Percentiles rank a stretch among this genome's conserved stretches.
These are phyloP conservation scores for Ambrosia artemisiifolia DNA, from an alignment of 129 eudicot genomes.

Conservation along the genomic window DNA sequence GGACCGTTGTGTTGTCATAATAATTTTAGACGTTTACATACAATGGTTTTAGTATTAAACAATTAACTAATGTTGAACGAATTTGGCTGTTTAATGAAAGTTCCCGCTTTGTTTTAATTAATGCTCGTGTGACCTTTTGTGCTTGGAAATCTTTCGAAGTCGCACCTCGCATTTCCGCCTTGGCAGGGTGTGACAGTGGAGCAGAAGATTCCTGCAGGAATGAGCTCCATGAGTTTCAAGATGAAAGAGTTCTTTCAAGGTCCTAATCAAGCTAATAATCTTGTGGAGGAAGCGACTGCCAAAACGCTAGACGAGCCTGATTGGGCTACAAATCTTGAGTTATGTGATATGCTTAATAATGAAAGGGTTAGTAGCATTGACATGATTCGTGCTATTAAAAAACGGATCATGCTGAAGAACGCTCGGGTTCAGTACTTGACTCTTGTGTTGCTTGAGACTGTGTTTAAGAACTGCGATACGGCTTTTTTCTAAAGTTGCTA, in stretches of 20 bases:
- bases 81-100: too few species aligned
- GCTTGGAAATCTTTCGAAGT: too few species aligned
- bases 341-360: conserved; percentile 79
- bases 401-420: conserved; percentile 64
- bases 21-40: too few species aligned
- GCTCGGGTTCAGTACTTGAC: conserved; percentile 85
- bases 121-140: too few species aligned
- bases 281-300: conserved; percentile 93
- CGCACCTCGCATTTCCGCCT: too few species aligned
- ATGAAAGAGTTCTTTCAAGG: conserved; percentile 95
- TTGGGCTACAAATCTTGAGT: conserved; percentile 77
- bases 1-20: too few species aligned
- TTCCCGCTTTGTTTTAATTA: too few species aligned
- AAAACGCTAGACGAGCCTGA: conserved; percentile 83
- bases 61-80: too few species aligned
- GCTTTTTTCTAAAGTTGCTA: conserved; percentile 94
- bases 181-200: too few species aligned
- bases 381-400: conserved; percentile 77
- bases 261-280: conserved; percentile 72
- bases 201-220: conserved; percentile 71
- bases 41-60: too few species aligned
- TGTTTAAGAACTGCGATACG: conserved; percentile 89
- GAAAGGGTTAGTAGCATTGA: conserved; percentile 75
- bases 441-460: conserved; percentile 84
- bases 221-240: conserved; percentile 86